Percentiles rank a stretch among this genome's conserved stretches.
phyloP scores from a whole-genome alignment of 139 green algal genomes.

The Nannochloris sp. region DNA sequence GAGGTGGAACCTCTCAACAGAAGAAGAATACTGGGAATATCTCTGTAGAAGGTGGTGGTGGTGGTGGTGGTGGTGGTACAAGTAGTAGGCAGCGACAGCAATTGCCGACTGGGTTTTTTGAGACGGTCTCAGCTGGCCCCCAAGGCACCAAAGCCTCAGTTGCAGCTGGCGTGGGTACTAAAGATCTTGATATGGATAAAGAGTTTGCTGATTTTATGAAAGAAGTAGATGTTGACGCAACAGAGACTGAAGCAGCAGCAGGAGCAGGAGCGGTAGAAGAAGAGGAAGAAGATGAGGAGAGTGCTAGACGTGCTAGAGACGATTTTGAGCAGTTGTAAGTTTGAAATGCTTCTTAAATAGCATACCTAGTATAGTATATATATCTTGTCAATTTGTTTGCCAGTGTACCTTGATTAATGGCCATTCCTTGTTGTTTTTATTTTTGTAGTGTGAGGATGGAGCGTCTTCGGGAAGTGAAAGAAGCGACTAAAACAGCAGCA shows the following conservation, averaged over 20 bases:
- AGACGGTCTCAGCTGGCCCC: not conserved
- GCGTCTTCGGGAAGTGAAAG: constrained; percentile 8
- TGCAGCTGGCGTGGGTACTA: not conserved
- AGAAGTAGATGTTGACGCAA: constrained; percentile 16
- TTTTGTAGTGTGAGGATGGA: constrained; percentile 23
- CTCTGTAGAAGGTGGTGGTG: constrained; percentile 19
- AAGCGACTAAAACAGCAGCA: not conserved
- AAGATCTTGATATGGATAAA: not conserved
- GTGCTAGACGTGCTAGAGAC: constrained; percentile 1
- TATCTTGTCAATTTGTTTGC: too few species aligned
- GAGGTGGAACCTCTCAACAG: not conserved
- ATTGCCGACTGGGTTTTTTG: not conserved
- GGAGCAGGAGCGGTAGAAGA: constrained; percentile 2
- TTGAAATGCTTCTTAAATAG: too few species aligned
- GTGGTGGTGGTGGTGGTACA: constrained; percentile 17
- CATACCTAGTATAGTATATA: too few species aligned
- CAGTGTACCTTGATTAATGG: too few species aligned
- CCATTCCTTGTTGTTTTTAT: not conserved
- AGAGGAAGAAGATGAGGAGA: constrained; percentile 15
- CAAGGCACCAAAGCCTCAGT: constrained; percentile 4
- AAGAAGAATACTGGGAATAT: not conserved
- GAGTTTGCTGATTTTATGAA: constrained; percentile 29
- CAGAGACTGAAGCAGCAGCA: not conserved
- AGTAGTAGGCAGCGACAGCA: constrained; percentile 1
- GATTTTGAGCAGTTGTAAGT: constrained; percentile 34